Conservation (phyloP, 495 filamentous ascomycete genomes). For the Podospora bellae-mahoneyi region DNA sequence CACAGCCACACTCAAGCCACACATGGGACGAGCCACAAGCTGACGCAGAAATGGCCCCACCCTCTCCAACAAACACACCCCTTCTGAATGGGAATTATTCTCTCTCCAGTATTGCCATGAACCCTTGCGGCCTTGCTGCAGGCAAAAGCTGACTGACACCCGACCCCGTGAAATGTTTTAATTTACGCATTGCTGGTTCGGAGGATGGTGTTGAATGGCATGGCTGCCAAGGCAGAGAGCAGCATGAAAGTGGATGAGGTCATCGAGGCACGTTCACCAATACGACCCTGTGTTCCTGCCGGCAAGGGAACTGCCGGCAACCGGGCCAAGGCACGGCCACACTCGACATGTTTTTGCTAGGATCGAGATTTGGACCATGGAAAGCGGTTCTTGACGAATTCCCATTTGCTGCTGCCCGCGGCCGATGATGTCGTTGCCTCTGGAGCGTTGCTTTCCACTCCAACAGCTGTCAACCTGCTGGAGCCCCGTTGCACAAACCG, state of each 20-base stretch:
- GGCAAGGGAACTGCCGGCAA: neutral
- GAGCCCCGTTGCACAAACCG: neutral
- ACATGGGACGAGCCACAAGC: neutral
- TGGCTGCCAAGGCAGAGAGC: neutral
- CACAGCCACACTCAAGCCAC: neutral
- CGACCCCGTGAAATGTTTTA: neutral
- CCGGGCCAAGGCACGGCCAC: neutral
- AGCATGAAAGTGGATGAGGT: neutral
- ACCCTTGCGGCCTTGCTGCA: neutral
- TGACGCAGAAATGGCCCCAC: neutral
- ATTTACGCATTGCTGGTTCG: neutral
- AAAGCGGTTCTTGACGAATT: neutral
- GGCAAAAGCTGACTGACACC: neutral
- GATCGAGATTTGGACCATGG: constrained; percentile 7
- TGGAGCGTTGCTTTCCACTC: constrained; percentile 1
- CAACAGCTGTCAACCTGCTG: neutral
- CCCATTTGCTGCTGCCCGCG: constrained; percentile 4
- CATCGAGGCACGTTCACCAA: neutral
- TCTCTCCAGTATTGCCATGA: neutral
- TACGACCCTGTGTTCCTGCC: neutral
- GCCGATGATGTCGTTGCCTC: constrained; percentile 10
- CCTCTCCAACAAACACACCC: neutral
- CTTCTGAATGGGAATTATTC: neutral
- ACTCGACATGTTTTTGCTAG: neutral
- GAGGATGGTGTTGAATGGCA: neutral